These are phyloP conservation scores for Dinochytrium kinnereticum DNA, from an alignment of 371 early-diverging fungal species.

Conservation along the genomic window DNA sequence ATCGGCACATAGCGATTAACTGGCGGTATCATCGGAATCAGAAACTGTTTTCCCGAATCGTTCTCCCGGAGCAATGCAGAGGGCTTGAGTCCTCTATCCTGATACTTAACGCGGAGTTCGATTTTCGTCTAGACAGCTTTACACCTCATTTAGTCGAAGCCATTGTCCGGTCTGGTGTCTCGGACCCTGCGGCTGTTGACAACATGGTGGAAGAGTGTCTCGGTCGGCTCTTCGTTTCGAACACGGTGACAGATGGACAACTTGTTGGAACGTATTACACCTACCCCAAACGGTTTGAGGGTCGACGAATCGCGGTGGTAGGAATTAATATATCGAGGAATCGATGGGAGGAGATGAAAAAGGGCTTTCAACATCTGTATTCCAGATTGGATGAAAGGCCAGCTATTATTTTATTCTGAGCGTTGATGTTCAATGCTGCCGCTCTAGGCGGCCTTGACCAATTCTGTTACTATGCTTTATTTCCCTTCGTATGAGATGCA, in stretches of 20 bases:
- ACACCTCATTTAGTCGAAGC: neutral
- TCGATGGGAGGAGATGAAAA: neutral
- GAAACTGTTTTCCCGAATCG: neutral
- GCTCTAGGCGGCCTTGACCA: no score
- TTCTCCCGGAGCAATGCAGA: neutral
- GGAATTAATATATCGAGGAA: neutral
- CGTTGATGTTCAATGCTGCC: no score
- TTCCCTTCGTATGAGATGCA: no score
- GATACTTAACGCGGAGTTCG: neutral
- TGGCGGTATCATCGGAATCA: no score
- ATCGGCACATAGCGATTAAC: no score
- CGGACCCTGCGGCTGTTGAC: neutral
- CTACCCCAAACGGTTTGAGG: neutral
- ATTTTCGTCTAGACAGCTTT: neutral
- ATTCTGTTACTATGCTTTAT: no score
- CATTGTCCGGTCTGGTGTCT: neutral
- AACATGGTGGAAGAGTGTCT: neutral
- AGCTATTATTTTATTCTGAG: neutral
- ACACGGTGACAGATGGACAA: conserved; percentile 1
- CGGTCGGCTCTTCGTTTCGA: neutral
- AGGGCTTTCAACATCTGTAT: neutral
- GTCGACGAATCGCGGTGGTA: neutral
- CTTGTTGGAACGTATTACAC: neutral
- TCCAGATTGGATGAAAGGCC: neutral
- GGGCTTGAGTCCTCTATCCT: neutral